A percentile compares a stretch with the other conserved stretches of the same genome.
These are phyloP conservation scores for Sanghuangporus sanghuang DNA, from an alignment of 1,284 basidiomycete genomes.

Conservation along the genomic window DNA sequence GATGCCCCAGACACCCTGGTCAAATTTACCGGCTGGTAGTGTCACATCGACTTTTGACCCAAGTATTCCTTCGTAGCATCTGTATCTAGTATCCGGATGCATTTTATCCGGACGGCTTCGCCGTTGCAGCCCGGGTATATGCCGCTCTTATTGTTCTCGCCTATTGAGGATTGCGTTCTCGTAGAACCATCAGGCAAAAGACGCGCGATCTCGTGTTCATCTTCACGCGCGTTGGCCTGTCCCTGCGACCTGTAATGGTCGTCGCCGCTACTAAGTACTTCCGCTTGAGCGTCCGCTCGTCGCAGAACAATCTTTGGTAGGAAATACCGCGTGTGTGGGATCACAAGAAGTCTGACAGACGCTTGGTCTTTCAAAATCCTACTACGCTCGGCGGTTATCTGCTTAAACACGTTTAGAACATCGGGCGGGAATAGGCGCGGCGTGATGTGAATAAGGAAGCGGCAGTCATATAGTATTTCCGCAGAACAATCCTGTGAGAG, in stretches of 20 bases:
- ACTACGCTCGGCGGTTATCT: neutral
- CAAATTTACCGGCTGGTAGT: neutral
- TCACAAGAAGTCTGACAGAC: slow-evolving; percentile 5
- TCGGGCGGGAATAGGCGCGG: neutral
- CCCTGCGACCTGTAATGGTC: slow-evolving; percentile 1
- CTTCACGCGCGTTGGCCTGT: neutral
- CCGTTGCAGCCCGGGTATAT: neutral
- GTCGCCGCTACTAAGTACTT: neutral
- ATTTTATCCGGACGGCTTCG: slow-evolving; percentile 12
- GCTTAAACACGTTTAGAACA: neutral
- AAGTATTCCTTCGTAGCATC: neutral
- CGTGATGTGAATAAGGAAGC: slow-evolving; percentile 20
- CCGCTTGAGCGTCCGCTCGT: neutral
- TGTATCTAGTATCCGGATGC: slow-evolving; percentile 11
- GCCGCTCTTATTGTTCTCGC: slow-evolving; percentile 15
- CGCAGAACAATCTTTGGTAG: slow-evolving; percentile 12
- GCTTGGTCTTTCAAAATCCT: neutral
- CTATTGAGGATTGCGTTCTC: slow-evolving; percentile 5
- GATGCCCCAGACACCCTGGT: slow-evolving; percentile 10
- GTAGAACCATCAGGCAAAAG: slow-evolving; percentile 14
- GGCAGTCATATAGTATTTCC: slow-evolving; percentile 21
- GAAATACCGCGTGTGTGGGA: slow-evolving; percentile 14
- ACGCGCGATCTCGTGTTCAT: slow-evolving; percentile 9
- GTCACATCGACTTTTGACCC: neutral
- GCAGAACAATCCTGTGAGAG: neutral